Evolutionary conservation across 345 rosid species (phyloP).

Genomic region (Atalantia buxifolia): DNA sequence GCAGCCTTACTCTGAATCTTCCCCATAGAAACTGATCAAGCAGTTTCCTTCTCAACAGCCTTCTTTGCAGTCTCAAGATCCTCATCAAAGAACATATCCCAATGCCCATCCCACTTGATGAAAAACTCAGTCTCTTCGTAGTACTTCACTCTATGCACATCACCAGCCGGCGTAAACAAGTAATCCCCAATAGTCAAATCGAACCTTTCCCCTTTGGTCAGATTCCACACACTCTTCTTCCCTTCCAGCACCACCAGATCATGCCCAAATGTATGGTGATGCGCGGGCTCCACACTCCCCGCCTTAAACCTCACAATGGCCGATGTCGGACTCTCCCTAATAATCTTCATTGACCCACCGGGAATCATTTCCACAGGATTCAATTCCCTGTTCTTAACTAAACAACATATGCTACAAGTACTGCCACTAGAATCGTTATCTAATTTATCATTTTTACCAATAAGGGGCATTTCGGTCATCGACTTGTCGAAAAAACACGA

Average conservation of each 20-base stretch:
- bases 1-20: not conserved
- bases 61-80: conserved; percentile 62
- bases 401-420: conserved; percentile 49
- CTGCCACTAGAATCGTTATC: conserved; percentile 5
- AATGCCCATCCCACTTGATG: conserved; percentile 86
- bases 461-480: conserved; percentile 44
- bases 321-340: conserved; percentile 81
- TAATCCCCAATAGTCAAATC: conserved; percentile 73
- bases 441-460: conserved; percentile 31
- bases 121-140: conserved; percentile 86
- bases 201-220: conserved; percentile 60
- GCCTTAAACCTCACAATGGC: conserved; percentile 76
- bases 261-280: conserved; percentile 89
- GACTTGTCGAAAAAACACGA: conserved; percentile 52
- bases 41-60: conserved; percentile 33
- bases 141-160: conserved; percentile 85
- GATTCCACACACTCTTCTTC: conserved; percentile 79
- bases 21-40: not conserved
- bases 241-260: conserved; percentile 71
- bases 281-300: conserved; percentile 90
- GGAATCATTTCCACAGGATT: conserved; percentile 64
- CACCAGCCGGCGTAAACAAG: conserved; percentile 74
- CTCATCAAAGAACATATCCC: conserved; percentile 87
- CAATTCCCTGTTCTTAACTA: conserved; percentile 61
- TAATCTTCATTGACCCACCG: conserved; percentile 87